Evolutionary conservation across 2,329 filamentous ascomycete genomes (phyloP).

Genomic region (Diatrype stigma): DNA sequence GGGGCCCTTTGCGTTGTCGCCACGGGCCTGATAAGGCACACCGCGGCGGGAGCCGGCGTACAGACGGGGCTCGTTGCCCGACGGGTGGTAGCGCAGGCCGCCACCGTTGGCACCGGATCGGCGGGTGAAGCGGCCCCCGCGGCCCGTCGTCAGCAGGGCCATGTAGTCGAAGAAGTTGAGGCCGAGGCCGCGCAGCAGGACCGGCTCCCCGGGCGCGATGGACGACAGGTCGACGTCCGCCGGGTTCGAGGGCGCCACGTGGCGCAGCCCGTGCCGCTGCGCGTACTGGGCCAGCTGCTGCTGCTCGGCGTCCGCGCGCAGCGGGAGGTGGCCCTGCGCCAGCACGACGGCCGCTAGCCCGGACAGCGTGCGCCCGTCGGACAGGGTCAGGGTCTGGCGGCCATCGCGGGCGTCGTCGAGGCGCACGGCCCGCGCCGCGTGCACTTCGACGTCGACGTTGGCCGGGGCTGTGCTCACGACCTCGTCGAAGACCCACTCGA

Average conservation of each 20-base stretch:
- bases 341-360: conserved; percentile 11
- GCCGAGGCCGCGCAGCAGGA: conserved; percentile 14
- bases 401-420: conserved; percentile 7
- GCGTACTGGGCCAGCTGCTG: conserved; percentile 4
- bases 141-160: conserved; percentile 11
- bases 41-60: conserved; percentile 14
- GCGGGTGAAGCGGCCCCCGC: conserved; percentile 10
- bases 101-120: not conserved
- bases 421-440: conserved; percentile 4
- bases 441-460: conserved; percentile 7
- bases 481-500: conserved; percentile 11
- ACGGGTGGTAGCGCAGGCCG: conserved; percentile 6
- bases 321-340: conserved; percentile 13
- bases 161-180: conserved; percentile 17
- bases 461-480: conserved; percentile 1
- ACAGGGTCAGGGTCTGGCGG: conserved; percentile 7
- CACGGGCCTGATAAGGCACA: conserved; percentile 14
- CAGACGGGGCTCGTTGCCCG: conserved; percentile 12
- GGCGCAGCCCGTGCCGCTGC: conserved; percentile 5
- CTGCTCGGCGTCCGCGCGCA: conserved; percentile 2
- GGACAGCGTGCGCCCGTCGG: conserved; percentile 4
- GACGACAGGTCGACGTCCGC: conserved; percentile 11
- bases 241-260: conserved; percentile 11
- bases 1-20: conserved; percentile 11
- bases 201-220: conserved; percentile 3